Conservation (phyloP, 1,284 basidiomycete species). For the Ceratobasidium sp. region DNA sequence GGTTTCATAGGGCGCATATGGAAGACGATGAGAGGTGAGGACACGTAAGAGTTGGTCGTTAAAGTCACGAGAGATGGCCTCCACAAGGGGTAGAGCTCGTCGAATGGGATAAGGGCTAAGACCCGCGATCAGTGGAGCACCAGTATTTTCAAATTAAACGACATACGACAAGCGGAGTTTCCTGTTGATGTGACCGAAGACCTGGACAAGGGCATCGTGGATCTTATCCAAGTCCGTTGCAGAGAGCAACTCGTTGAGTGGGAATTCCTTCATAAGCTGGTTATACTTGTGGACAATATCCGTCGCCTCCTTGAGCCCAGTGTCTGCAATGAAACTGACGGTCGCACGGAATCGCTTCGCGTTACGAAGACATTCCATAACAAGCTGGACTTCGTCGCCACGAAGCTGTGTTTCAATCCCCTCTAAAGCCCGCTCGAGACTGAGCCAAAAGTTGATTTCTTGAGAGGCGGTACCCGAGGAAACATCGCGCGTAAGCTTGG, state of each 20-base stretch:
- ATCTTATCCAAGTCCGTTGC: slow-evolving; percentile 97
- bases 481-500: slow-evolving; percentile 93
- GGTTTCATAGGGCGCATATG: slow-evolving; percentile 93
- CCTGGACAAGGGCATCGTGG: slow-evolving; percentile 85
- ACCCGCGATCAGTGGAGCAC: background rate
- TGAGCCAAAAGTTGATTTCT: slow-evolving; percentile 99
- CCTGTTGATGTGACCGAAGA: slow-evolving; percentile 95
- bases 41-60: slow-evolving; percentile 94
- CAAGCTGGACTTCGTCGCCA: slow-evolving; percentile 92
- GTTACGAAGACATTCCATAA: slow-evolving; percentile 94
- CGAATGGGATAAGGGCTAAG: slow-evolving; percentile 88
- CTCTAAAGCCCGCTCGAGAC: slow-evolving; percentile 92
- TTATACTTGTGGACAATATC: slow-evolving; percentile 97
- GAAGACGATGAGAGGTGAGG: slow-evolving; percentile 87
- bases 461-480: slow-evolving; percentile 95
- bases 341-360: slow-evolving; percentile 98
- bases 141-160: background rate
- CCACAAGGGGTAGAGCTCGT: slow-evolving; percentile 93
- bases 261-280: slow-evolving; percentile 98
- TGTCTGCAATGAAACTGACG: slow-evolving; percentile 97
- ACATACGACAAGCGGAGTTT: slow-evolving; percentile 86
- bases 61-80: slow-evolving; percentile 97
- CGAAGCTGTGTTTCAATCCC: slow-evolving; percentile 91
- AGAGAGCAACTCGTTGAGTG: slow-evolving; percentile 93
- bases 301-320: slow-evolving; percentile 92